Conservation (phyloP, 805 yeast species). For the Metschnikowia drakensbergensis region DNA sequence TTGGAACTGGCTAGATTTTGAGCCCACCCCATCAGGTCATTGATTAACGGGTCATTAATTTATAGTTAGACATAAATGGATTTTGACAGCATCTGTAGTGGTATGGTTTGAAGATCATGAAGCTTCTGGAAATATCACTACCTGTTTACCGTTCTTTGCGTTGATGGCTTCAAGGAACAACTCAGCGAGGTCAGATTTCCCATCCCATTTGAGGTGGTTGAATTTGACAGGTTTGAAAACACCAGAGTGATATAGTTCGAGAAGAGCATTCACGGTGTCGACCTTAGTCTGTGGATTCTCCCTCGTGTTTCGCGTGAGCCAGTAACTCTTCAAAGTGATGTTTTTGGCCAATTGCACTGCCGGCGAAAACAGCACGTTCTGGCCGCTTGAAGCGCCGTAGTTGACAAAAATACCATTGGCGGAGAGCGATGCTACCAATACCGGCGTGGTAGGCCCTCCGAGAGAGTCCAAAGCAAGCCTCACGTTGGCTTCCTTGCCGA, state of each 20-base stretch:
- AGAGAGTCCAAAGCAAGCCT: constrained; percentile 32
- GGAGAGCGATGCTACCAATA: constrained; percentile 24
- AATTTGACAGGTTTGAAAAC: constrained; percentile 48
- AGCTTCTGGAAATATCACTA: constrained; percentile 11
- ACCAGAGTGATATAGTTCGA: constrained; percentile 57
- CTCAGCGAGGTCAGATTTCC: constrained; percentile 10
- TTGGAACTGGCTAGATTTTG: constrained; percentile 42
- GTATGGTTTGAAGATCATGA: too few species aligned
- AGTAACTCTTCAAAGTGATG: constrained; percentile 27
- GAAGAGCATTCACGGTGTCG: constrained; percentile 50
- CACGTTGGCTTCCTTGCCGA: constrained; percentile 20
- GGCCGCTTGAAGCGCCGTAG: constrained; percentile 25
- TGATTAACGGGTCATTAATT: neutral
- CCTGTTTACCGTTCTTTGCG: constrained; percentile 10
- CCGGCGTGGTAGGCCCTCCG: constrained; percentile 24
- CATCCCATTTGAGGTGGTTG: constrained; percentile 34
- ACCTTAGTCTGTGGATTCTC: constrained; percentile 55
- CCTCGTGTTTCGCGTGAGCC: constrained; percentile 28
- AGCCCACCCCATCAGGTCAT: constrained; percentile 20
- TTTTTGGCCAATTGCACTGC: constrained; percentile 29
- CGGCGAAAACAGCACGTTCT: constrained; percentile 19
- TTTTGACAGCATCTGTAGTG: too few species aligned
- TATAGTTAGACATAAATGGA: too few species aligned
- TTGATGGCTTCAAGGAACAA: constrained; percentile 11
- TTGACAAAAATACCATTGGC: constrained; percentile 26